A percentile compares a stretch with the other conserved stretches of the same genome.
phyloP scores from a whole-genome alignment of 2,329 filamentous ascomycete species.

The Lasiodiplodia gonubiensis region DNA sequence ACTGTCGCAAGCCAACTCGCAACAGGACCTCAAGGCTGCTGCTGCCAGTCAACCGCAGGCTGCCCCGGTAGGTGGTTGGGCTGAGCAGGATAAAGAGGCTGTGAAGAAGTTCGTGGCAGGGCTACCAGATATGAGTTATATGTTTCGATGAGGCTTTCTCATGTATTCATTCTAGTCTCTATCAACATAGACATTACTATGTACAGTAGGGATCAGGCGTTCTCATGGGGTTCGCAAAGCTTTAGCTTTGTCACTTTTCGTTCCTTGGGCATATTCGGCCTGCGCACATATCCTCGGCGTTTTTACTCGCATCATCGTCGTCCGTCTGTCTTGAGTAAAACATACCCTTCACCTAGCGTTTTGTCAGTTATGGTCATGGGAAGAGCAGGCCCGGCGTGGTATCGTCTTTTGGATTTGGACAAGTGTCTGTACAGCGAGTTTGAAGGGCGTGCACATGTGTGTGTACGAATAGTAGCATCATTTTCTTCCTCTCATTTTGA shows the following conservation, averaged over 20 bases:
- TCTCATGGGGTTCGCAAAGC: not conserved
- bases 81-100: slow-evolving; percentile 36
- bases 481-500: not conserved
- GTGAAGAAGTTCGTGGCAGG: slow-evolving; percentile 37
- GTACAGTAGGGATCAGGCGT: not conserved
- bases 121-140: slow-evolving; percentile 43
- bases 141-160: slow-evolving; percentile 35
- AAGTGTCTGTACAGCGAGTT: not conserved
- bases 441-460: not conserved
- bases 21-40: not conserved
- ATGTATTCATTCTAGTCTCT: not conserved
- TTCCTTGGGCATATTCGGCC: not conserved
- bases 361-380: not conserved
- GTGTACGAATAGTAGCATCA: not conserved
- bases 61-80: slow-evolving; percentile 33
- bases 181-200: not conserved
- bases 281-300: not conserved
- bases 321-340: not conserved
- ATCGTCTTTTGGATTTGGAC: not conserved
- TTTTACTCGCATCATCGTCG: not conserved
- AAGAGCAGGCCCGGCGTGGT: not conserved
- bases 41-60: slow-evolving; percentile 23
- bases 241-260: not conserved
- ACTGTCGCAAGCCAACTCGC: not conserved
- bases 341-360: not conserved